Base-by-base conservation (phyloP, 805 yeast species). In the Barnettozyma siamensis region DNA sequence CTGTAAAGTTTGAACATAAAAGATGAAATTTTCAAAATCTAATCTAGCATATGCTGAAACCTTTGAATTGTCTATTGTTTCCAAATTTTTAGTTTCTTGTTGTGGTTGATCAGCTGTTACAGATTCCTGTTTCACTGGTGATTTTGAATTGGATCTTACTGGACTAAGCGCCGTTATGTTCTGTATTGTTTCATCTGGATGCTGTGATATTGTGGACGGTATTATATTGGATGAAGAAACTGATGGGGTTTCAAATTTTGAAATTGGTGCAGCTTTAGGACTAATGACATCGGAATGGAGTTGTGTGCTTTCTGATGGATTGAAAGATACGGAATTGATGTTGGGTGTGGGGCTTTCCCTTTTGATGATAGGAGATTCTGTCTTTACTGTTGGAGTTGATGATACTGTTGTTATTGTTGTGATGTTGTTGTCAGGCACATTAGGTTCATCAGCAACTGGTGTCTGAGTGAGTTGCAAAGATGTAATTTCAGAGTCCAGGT, bases 1-100 rank as follows among this genome's bases (percentile, higher is more conserved):
- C 62, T 93, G 97, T 57, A 93, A 71, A 1, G 99, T 93, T 64
- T 93, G 99, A 10, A 93, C 96, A 54, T 91, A 93, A 58, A 93
- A 93, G 3, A 96, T 89, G 60, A 84, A 91, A 48, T 86, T 78
- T 45, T 86, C 96, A 60, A 93, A 93, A 59, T 93, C 98, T 31
- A 93, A 66, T 51, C 88, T 68, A 2, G 93, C 93, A 59, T 70
- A 70, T 2, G 74, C 75, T 4, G 69, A 63, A 9, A 70, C 70
- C 34, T 68, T 66, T 4, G 73, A 59, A 19, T 43, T 47, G 24
- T 50, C 48, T 18, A n/a, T 4, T n/a, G 36, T 31, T 18, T 45
- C 28, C 4, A 29, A 18, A 26, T 5, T 10, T 27, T 33, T 24
- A 36, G 33, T 4, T 10, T 17, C 31, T 15, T 29, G 31, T 10